phyloP scores from a whole-genome alignment of 176 grass and related monocot genomes.

The Aegilops speltoides region DNA sequence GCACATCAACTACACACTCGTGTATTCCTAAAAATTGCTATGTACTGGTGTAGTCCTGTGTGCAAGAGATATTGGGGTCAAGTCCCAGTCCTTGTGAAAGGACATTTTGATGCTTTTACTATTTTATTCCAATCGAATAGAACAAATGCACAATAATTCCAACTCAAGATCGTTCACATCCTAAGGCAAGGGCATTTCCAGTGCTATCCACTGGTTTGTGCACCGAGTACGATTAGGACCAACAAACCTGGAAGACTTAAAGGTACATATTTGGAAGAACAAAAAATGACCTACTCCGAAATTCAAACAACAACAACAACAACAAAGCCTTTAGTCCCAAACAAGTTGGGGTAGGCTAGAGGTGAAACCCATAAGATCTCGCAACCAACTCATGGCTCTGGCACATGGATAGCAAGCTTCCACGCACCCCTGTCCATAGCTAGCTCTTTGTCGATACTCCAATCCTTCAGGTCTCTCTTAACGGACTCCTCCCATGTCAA shows the following conservation, averaged over 20 bases:
- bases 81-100: background rate
- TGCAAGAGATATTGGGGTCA: background rate
- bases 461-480: too few relatives aligned
- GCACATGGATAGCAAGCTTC: too few relatives aligned
- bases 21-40: background rate
- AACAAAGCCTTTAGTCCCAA: too few relatives aligned
- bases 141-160: background rate
- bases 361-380: too few relatives aligned
- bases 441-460: too few relatives aligned
- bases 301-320: too few relatives aligned
- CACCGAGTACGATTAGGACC: background rate
- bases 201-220: background rate
- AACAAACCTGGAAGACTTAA: background rate
- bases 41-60: background rate
- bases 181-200: background rate
- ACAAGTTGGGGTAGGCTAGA: too few relatives aligned
- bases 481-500: too few relatives aligned
- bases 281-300: too few relatives aligned
- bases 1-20: background rate
- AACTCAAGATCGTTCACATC: background rate
- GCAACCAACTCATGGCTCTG: too few relatives aligned
- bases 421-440: too few relatives aligned
- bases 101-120: background rate
- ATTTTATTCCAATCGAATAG: background rate
- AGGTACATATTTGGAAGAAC: too few relatives aligned